Evolutionary conservation across 2,329 filamentous ascomycete genomes (phyloP).

Genomic region (Phaeophleospora eucalypticola): DNA sequence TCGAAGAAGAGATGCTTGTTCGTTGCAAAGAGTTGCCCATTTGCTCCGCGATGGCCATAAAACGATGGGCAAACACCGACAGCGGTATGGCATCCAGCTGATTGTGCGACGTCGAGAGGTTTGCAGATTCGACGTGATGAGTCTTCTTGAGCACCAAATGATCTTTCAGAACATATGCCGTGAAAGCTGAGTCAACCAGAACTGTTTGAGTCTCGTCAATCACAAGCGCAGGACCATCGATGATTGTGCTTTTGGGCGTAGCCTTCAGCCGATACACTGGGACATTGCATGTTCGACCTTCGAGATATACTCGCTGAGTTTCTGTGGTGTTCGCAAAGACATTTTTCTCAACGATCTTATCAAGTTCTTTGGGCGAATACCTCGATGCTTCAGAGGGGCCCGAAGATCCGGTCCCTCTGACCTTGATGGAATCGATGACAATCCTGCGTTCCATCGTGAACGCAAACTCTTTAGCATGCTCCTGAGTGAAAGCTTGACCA

Average conservation of each 20-base stretch:
- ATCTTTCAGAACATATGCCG: conserved; percentile 35
- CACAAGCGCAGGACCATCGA: conserved; percentile 32
- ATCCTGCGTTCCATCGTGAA: conserved; percentile 39
- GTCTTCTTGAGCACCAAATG: conserved; percentile 39
- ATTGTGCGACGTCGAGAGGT: background rate
- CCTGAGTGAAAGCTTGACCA: conserved; percentile 34
- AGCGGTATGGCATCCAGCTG: conserved; percentile 49
- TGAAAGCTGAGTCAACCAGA: conserved; percentile 37
- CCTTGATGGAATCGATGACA: conserved; percentile 37
- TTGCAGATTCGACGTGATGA: conserved; percentile 16
- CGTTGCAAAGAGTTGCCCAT: conserved; percentile 56
- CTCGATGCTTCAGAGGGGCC: conserved; percentile 30
- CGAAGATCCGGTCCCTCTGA: conserved; percentile 25
- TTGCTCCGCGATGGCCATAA: conserved; percentile 58
- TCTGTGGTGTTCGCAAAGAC: conserved; percentile 19
- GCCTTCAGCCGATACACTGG: conserved; percentile 25
- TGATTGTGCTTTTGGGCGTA: conserved; percentile 17
- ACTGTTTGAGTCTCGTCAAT: conserved; percentile 46
- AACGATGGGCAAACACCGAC: conserved; percentile 53
- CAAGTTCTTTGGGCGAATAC: conserved; percentile 26
- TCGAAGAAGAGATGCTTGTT: conserved; percentile 51
- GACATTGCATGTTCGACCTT: conserved; percentile 10
- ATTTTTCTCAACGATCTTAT: conserved; percentile 22
- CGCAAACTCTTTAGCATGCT: conserved; percentile 41
- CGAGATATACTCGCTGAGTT: conserved; percentile 7